These are phyloP conservation scores for Cystobasidium sp. DNA, from an alignment of 1,284 basidiomycete species.

Conservation along the genomic window DNA sequence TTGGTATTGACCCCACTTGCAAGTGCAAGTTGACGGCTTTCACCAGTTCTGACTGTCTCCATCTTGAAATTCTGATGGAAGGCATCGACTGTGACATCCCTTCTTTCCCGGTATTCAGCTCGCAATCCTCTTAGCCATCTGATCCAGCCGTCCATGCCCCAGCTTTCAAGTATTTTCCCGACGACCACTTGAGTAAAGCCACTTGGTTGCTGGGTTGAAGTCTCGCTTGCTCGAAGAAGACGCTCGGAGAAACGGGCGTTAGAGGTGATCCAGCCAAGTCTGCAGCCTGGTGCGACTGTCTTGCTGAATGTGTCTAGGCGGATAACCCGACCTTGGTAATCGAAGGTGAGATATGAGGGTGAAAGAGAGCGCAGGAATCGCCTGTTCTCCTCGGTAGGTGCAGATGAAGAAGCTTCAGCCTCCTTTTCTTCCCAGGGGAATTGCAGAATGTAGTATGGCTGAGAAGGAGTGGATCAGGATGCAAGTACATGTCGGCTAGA, in stretches of 20 bases:
- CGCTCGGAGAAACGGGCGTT: constrained; percentile 72
- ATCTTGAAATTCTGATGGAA: constrained; percentile 41
- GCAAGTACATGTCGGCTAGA: neutral
- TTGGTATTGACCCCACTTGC: neutral
- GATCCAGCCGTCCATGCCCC: constrained; percentile 72
- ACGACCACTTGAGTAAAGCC: constrained; percentile 72
- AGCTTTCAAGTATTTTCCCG: constrained; percentile 67
- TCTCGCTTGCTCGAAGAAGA: constrained; percentile 74
- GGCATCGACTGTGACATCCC: constrained; percentile 35
- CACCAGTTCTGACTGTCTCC: constrained; percentile 15
- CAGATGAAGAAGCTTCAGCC: neutral
- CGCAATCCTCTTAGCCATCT: constrained; percentile 72
- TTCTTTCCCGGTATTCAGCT: constrained; percentile 60
- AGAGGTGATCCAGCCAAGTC: constrained; percentile 62
- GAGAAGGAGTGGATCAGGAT: constrained; percentile 64
- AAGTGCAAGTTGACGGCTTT: neutral
- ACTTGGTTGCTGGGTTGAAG: constrained; percentile 71
- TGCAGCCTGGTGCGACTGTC: constrained; percentile 49
- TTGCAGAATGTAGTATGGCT: constrained; percentile 81
- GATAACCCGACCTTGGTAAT: constrained; percentile 77
- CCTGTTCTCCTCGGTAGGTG: constrained; percentile 46
- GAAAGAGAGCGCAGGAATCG: constrained; percentile 64
- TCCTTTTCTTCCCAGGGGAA: constrained; percentile 34
- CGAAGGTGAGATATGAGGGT: constrained; percentile 73
- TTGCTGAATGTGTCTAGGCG: constrained; percentile 81